phyloP scores from a whole-genome alignment of 2,329 filamentous ascomycete species.

The Colletotrichum chrysophilum region DNA sequence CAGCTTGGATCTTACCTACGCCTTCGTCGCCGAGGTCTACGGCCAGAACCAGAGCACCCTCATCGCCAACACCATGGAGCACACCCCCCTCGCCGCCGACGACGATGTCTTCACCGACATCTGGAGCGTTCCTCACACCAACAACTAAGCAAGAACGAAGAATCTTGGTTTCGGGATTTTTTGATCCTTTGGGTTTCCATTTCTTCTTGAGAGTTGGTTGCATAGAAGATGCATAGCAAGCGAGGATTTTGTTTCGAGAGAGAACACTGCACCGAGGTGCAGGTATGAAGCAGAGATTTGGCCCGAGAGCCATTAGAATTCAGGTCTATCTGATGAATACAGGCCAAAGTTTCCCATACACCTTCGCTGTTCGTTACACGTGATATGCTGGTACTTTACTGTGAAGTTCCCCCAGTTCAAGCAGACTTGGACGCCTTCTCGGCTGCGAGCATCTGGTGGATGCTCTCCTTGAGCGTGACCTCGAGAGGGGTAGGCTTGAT shows the following conservation, averaged over 20 bases:
- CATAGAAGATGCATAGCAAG: neutral
- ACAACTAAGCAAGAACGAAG: neutral
- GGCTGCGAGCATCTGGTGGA: neutral
- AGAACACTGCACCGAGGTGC: neutral
- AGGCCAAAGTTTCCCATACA: neutral
- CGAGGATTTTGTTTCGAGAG: neutral
- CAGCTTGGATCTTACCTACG: conserved; percentile 40
- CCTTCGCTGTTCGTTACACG: neutral
- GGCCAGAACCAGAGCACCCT: conserved; percentile 49
- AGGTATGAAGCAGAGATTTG: neutral
- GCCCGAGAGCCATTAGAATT: neutral
- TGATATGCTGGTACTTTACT: neutral
- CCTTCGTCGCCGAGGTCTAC: conserved; percentile 48
- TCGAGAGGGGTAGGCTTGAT: conserved; percentile 60
- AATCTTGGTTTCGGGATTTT: neutral
- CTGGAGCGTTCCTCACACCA: conserved; percentile 28
- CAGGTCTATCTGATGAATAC: neutral
- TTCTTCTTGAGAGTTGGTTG: neutral
- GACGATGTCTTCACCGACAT: conserved; percentile 33
- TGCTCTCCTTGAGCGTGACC: neutral
- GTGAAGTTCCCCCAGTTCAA: neutral
- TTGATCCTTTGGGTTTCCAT: neutral
- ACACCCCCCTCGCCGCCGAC: conserved; percentile 38
- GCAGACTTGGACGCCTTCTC: neutral
- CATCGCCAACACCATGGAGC: conserved; percentile 58